Base-by-base conservation (phyloP, 805 yeast genomes). In the Metschnikowia anglica region DNA sequence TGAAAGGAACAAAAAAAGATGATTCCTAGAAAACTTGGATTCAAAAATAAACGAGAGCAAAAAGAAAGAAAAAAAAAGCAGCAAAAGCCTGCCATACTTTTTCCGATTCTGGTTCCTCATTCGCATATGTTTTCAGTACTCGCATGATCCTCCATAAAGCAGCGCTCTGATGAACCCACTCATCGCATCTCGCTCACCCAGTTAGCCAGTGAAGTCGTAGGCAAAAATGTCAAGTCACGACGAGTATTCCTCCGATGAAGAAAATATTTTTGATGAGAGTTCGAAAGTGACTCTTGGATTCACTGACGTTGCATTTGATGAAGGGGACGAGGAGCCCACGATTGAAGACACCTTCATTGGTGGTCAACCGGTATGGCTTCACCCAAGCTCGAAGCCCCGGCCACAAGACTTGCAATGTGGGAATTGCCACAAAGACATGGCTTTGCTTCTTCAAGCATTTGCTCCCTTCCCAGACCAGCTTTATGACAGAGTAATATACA, bases 281-380 rank as follows among this genome's bases (percentile, higher is more conserved):
- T 59, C 71, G 0, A 52, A 68, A 1, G 80, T 81, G 0, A 72
- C 64, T 40, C 62, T 86, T 16, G 95, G 91, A 0, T 81, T 73
- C 54, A 77, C 81, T 9, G 93, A 85, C 54, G 73, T 77, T 1
- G 74, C 79, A 20, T 54, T 62, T n/a, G 73, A 76, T 21, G 70
- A 74, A 5, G 72, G 67, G 6, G 58, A 52, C 9, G 66, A 60
- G 12, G 49, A 41, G 21, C 72, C 72, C 4, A 59, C 67, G 3
- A 55, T 68, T n/a, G 76, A 70, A 43, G 96, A 88, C 55, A 80
- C 95, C 0, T 82, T 88, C 49, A 74, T 91, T 24, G 98, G 98
- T 1, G 95, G 96, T 1, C 54, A 60, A 30, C 74, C 75, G 7
- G 57, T 80, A 6, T 84, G 96, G 95, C 61, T 88, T 25, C 76